phyloP scores from a whole-genome alignment of 2,329 filamentous ascomycete species.

The Rhinocladiella similis region DNA sequence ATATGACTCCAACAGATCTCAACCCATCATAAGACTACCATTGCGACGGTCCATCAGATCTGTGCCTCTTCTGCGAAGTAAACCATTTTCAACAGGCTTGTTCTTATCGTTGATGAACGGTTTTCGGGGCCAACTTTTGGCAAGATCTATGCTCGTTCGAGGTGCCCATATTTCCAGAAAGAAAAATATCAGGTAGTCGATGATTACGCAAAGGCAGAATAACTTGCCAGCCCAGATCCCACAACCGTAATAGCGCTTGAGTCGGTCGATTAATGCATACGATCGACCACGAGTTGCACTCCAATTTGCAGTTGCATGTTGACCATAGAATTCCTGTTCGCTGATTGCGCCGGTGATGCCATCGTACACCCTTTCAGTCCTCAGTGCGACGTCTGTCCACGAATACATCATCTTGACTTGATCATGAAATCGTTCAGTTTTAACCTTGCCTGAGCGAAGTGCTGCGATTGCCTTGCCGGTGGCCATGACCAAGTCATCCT shows the following conservation, averaged over 20 bases:
- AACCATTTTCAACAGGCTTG: conserved; percentile 30
- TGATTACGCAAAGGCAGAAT: conserved; percentile 89
- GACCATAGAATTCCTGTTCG: conserved; percentile 85
- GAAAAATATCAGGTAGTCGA: conserved; percentile 90
- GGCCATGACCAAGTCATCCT: conserved; percentile 88
- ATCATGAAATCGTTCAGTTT: conserved; percentile 92
- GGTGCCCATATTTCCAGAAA: conserved; percentile 87
- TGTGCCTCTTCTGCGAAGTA: conserved; percentile 24
- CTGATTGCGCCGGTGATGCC: conserved; percentile 84
- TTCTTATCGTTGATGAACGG: conserved; percentile 34
- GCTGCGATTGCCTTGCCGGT: conserved; percentile 87
- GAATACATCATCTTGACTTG: conserved; percentile 99
- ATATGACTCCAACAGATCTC: conserved; percentile 7
- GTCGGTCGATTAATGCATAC: conserved; percentile 87
- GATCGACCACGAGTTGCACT: conserved; percentile 69
- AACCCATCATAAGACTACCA: conserved; percentile 27
- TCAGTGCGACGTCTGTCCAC: conserved; percentile 91
- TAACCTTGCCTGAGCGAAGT: conserved; percentile 79
- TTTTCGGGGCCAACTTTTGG: conserved; percentile 89
- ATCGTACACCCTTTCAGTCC: conserved; percentile 93
- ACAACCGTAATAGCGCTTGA: conserved; percentile 97
- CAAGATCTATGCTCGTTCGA: conserved; percentile 81
- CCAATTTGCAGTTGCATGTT: conserved; percentile 68
- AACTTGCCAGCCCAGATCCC: conserved; percentile 98
- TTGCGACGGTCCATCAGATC: conserved; percentile 31